A percentile compares a stretch with the other conserved stretches of the same genome.
Conservation (phyloP, 306 rosid genomes). For the Corylus americana region DNA sequence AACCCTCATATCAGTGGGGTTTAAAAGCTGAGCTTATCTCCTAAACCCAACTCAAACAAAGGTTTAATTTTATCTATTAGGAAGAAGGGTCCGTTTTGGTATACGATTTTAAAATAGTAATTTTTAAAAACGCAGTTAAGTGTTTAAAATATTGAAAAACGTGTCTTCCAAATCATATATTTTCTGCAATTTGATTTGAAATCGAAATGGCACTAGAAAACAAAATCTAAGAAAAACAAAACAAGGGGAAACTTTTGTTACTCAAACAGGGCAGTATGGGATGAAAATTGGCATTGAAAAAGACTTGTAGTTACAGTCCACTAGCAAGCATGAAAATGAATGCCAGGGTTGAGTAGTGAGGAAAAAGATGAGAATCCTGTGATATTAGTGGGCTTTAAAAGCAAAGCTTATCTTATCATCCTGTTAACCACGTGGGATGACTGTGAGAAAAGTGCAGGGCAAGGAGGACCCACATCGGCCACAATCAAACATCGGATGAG, state of each 20-base stretch:
- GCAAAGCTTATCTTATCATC: slow-evolving; percentile 32
- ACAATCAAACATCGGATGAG: slow-evolving; percentile 27
- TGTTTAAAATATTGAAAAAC: no score
- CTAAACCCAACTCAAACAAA: slow-evolving; percentile 7
- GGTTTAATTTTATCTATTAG: no score
- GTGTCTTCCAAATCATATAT: no score
- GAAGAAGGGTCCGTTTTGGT: no score
- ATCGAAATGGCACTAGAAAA: no score
- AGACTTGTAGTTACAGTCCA: slow-evolving; percentile 11
- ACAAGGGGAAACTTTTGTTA: background rate
- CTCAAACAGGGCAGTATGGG: background rate
- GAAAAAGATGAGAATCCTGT: slow-evolving; percentile 12
- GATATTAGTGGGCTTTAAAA: slow-evolving; percentile 17
- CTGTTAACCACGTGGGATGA: slow-evolving; percentile 28
- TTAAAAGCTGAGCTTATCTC: slow-evolving; percentile 21
- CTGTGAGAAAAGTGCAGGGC: slow-evolving; percentile 44
- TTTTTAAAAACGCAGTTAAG: no score
- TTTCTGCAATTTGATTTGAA: no score
- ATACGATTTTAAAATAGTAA: no score
- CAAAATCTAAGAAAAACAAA: no score
- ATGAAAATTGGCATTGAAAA: slow-evolving; percentile 8
- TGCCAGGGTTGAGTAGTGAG: slow-evolving; percentile 9
- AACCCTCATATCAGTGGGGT: slow-evolving; percentile 21
- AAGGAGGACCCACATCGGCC: slow-evolving; percentile 43
- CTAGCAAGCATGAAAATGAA: slow-evolving; percentile 3